Base-by-base conservation (phyloP, 2,329 filamentous ascomycete species). In the Colletotrichum coccodes region DNA sequence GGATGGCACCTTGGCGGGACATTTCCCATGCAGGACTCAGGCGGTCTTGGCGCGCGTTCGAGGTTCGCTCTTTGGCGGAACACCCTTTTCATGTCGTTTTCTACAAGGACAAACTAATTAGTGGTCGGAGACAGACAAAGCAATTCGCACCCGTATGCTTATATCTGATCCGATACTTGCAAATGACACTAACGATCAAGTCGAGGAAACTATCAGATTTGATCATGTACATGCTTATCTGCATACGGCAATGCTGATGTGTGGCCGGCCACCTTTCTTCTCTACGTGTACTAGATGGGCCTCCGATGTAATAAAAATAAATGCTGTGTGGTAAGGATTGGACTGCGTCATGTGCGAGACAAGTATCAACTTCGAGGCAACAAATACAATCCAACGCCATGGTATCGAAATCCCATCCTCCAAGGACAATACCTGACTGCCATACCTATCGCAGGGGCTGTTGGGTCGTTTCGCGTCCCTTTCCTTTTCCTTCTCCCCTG, bases 331-430 rank as follows among this genome's bases (percentile, higher is more conserved):
- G 5, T 59, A 52, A 52, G 36, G 36, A 64, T 59, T 32, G 34
- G 30, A 42, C 16, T 30, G 16, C 23, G n/a, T 44, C 11, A 50
- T 40, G 34, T 40, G 34, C 21, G 21, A n/a, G 21, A 60, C 21
- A 34, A 36, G 36, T 46, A 28, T 28, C 61, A 16, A 61, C 38
- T 18, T 26, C 28, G 44, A 49, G 40, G 14, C 9, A 8, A 64
- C 26, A 36, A 47, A 58, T 21, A 46, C 26, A 44, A 34, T 40
- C 46, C 46, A 53, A 68, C 60, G 53, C 64, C 60, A 44, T 68
- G 64, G 60, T 68, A 68, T 64, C 60, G 64, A 61, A 52, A 44
- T 47, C 36, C 36, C 18, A n/a, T 62, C 26, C 16, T 34, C 6
- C 23, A n/a, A 68, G 18, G 44, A 7, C 16, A 34, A 40, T 18